These are phyloP conservation scores for Kondoa malvinella DNA, from an alignment of 768 basidiomycete species.

Conservation along the genomic window DNA sequence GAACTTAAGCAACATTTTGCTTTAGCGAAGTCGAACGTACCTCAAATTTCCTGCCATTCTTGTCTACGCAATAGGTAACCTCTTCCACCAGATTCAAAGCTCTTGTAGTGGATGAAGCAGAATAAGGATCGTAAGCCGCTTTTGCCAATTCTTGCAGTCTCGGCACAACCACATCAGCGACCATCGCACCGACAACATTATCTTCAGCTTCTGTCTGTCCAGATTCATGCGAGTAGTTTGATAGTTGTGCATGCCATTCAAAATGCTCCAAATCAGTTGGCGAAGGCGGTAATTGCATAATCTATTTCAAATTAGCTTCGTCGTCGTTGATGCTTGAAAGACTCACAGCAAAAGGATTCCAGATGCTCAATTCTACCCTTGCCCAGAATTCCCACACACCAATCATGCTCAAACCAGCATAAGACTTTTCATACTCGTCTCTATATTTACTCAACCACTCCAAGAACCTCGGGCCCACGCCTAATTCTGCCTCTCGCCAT, in stretches of 20 bases:
- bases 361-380: slow-evolving; percentile 34
- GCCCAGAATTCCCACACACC: slow-evolving; percentile 38
- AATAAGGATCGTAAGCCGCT: slow-evolving; percentile 34
- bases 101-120: slow-evolving; percentile 30
- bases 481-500: slow-evolving; percentile 24
- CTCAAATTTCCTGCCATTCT: slow-evolving; percentile 31
- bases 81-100: slow-evolving; percentile 34
- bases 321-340: not conserved
- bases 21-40: slow-evolving; percentile 23
- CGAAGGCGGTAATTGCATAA: slow-evolving; percentile 19
- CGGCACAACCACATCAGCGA: slow-evolving; percentile 33
- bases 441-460: slow-evolving; percentile 32
- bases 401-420: slow-evolving; percentile 34
- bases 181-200: slow-evolving; percentile 33
- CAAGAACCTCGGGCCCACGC: slow-evolving; percentile 29
- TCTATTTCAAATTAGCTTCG: slow-evolving; percentile 6
- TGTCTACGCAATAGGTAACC: slow-evolving; percentile 32
- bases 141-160: slow-evolving; percentile 27
- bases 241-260: slow-evolving; percentile 31
- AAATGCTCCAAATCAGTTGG: slow-evolving; percentile 30
- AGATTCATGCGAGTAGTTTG: slow-evolving; percentile 28
- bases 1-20: no score
- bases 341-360: slow-evolving; percentile 36
- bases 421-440: slow-evolving; percentile 36
- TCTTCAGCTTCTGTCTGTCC: slow-evolving; percentile 27